phyloP scores from a whole-genome alignment of 495 filamentous ascomycete species.

The Coniosporium apollinis region DNA sequence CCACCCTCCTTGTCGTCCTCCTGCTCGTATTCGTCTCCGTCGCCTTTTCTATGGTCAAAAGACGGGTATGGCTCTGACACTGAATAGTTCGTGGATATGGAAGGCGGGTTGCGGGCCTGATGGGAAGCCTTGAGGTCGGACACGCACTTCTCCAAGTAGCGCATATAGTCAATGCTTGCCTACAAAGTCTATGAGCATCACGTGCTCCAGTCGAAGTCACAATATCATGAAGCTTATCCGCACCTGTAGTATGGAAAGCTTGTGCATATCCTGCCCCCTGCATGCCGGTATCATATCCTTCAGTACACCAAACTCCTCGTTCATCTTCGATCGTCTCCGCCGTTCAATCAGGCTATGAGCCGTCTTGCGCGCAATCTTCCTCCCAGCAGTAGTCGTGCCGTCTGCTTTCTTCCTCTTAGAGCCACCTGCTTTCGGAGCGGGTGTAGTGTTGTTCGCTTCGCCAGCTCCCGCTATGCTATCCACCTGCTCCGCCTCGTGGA shows the following conservation, averaged over 20 bases:
- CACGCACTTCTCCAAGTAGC: slow-evolving; percentile 85
- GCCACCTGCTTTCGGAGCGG: slow-evolving; percentile 17
- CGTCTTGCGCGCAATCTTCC: slow-evolving; percentile 90
- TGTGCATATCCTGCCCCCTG: slow-evolving; percentile 87
- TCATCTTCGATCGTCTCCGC: slow-evolving; percentile 88
- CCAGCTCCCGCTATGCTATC: slow-evolving; percentile 19
- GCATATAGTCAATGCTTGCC: slow-evolving; percentile 94
- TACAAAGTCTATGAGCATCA: no score
- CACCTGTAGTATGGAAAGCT: slow-evolving; percentile 89
- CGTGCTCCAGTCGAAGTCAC: no score
- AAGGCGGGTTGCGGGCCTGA: slow-evolving; percentile 2
- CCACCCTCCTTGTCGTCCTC: slow-evolving; percentile 13
- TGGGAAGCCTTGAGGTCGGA: slow-evolving; percentile 55
- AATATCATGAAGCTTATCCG: slow-evolving; percentile 4
- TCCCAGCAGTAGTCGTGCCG: slow-evolving; percentile 61
- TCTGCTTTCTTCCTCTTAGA: slow-evolving; percentile 51
- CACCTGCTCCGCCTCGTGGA: slow-evolving; percentile 19
- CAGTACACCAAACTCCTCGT: slow-evolving; percentile 87
- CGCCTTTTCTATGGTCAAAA: background rate
- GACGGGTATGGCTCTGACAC: background rate
- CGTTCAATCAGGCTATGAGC: slow-evolving; percentile 93
- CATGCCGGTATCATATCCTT: slow-evolving; percentile 96
- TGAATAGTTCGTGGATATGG: background rate
- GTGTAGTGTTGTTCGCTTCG: slow-evolving; percentile 17
- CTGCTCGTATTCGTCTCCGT: slow-evolving; percentile 2